phyloP scores from a whole-genome alignment of 768 basidiomycete genomes.

The Strobilomyces echinocephalus region DNA sequence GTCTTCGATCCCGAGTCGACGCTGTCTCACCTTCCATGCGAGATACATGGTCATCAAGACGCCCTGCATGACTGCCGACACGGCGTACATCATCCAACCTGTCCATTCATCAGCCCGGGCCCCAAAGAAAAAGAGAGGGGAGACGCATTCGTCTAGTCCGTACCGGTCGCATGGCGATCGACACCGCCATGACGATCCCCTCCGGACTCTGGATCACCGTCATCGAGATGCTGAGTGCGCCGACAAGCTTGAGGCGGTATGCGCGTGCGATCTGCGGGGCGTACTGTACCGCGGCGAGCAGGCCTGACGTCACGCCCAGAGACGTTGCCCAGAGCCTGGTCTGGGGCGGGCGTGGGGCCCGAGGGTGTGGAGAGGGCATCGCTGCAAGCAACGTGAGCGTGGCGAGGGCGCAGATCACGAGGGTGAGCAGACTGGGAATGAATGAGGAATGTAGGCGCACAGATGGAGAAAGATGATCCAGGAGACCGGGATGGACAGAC shows the following conservation, averaged over 20 bases:
- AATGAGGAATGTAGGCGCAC: slow-evolving; percentile 43
- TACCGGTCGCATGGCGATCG: slow-evolving; percentile 73
- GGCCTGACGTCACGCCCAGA: slow-evolving; percentile 75
- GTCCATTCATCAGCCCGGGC: neutral
- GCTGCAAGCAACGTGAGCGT: slow-evolving; percentile 60
- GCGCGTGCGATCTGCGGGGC: slow-evolving; percentile 83
- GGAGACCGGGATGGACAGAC: slow-evolving; percentile 67
- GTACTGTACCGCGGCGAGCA: slow-evolving; percentile 82
- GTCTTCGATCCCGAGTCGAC: slow-evolving; percentile 60
- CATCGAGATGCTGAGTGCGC: slow-evolving; percentile 90
- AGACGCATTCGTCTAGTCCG: slow-evolving; percentile 76
- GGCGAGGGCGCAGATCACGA: slow-evolving; percentile 46
- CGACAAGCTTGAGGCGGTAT: slow-evolving; percentile 74
- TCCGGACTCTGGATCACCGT: slow-evolving; percentile 95
- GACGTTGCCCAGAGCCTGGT: slow-evolving; percentile 73
- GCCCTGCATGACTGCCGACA: slow-evolving; percentile 82
- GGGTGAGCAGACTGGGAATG: neutral
- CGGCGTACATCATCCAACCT: slow-evolving; percentile 81
- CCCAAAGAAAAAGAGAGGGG: too few species aligned
- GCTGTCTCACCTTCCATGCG: slow-evolving; percentile 78
- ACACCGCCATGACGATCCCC: slow-evolving; percentile 78
- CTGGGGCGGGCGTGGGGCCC: slow-evolving; percentile 35
- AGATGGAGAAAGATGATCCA: slow-evolving; percentile 70
- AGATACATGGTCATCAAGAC: slow-evolving; percentile 81
- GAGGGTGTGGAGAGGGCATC: slow-evolving; percentile 33